These are phyloP conservation scores for Tritrichomonas foetus DNA, from an alignment of 208 protist genomes.

Conservation along the genomic window DNA sequence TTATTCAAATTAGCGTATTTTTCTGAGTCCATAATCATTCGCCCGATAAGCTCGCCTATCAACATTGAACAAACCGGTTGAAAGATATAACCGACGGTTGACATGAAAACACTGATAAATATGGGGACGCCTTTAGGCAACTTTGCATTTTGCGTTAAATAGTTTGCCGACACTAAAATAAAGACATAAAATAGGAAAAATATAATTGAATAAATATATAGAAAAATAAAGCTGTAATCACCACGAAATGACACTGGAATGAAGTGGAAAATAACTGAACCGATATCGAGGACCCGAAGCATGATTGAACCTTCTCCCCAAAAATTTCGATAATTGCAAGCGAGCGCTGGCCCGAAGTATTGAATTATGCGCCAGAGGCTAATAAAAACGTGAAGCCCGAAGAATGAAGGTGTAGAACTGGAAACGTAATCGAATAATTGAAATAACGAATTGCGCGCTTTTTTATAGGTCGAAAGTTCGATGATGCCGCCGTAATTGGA, in stretches of 20 bases:
- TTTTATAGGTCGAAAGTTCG: neutral
- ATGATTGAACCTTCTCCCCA: neutral
- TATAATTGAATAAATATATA: too few relatives aligned
- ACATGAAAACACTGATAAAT: neutral
- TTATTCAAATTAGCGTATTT: too few relatives aligned
- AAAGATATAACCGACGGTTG: conserved; percentile 4
- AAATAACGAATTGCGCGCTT: neutral
- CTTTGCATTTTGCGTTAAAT: neutral
- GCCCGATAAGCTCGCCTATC: too few relatives aligned
- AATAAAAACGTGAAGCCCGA: neutral
- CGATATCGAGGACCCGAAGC: neutral
- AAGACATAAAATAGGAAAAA: too few relatives aligned
- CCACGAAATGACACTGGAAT: neutral
- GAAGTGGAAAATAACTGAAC: neutral
- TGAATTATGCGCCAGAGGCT: neutral
- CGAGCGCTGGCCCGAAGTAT: neutral
- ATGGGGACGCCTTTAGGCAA: neutral
- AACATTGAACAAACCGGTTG: neutral
- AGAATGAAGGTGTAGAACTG: neutral
- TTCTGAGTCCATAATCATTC: too few relatives aligned
- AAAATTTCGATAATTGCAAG: neutral
- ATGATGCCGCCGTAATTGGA: neutral
- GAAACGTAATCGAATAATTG: neutral
- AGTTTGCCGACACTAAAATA: neutral
- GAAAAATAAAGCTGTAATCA: too few relatives aligned